A percentile compares a stretch with the other conserved stretches of the same genome.
These are phyloP conservation scores for Lablab purpureus DNA, from an alignment of 306 rosid species.

Conservation along the genomic window DNA sequence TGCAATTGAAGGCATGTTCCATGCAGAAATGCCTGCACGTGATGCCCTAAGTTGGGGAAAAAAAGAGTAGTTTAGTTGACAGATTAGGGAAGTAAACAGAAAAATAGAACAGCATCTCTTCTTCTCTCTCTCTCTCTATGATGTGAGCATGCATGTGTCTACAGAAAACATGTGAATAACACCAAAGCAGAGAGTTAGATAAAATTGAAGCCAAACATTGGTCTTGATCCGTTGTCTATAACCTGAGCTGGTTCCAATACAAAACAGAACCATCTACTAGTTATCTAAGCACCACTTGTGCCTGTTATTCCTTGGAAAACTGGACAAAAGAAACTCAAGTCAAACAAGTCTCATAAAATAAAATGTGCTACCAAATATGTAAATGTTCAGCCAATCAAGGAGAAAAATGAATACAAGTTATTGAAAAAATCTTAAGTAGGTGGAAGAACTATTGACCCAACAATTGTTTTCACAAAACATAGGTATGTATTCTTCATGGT, in stretches of 20 bases:
- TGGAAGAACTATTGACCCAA: background rate
- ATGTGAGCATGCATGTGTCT: constrained; percentile 22
- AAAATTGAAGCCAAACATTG: constrained; percentile 31
- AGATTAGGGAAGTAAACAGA: constrained; percentile 39
- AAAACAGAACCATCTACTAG: background rate
- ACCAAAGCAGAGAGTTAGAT: constrained; percentile 34
- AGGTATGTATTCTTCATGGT: no score
- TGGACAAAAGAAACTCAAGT: background rate
- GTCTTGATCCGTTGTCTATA: constrained; percentile 35
- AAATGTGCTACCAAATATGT: background rate
- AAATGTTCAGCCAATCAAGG: background rate
- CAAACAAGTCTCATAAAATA: constrained; percentile 5
- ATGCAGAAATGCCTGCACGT: constrained; percentile 39
- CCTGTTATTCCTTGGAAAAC: background rate
- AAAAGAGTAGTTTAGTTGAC: constrained; percentile 1
- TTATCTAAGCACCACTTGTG: constrained; percentile 13
- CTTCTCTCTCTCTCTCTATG: background rate
- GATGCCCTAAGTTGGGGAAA: background rate
- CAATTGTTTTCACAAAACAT: background rate
- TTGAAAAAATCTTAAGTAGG: background rate
- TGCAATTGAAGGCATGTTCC: constrained; percentile 44
- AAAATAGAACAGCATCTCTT: constrained; percentile 31
- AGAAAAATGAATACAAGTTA: background rate
- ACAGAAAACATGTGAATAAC: constrained; percentile 44
- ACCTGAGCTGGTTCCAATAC: background rate